Percentiles rank a stretch among this genome's conserved stretches.
These are phyloP conservation scores for Citrus sinensis DNA, from an alignment of 345 rosid species.

Conservation along the genomic window DNA sequence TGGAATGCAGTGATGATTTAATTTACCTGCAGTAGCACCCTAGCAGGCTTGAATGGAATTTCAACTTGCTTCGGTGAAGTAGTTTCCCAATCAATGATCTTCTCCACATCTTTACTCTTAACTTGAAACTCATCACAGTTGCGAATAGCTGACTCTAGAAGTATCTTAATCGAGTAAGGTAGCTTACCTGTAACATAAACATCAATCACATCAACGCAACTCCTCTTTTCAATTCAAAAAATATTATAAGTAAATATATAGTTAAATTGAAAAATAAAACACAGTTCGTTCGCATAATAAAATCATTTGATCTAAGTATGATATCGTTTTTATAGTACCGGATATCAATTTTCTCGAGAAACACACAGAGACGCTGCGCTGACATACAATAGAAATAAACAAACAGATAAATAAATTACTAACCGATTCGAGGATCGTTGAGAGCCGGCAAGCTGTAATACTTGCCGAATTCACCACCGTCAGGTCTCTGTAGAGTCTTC, in stretches of 20 bases:
- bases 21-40: conserved; percentile 71
- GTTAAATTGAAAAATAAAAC: not conserved
- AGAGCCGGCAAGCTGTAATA: conserved; percentile 70
- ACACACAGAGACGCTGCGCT: conserved; percentile 2
- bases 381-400: not conserved
- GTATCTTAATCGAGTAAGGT: conserved; percentile 69
- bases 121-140: conserved; percentile 81
- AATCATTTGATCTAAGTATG: not conserved
- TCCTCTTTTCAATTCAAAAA: not conserved
- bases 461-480: conserved; percentile 57
- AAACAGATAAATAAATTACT: conserved; percentile 16
- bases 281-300: not conserved
- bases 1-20: not conserved
- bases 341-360: not conserved
- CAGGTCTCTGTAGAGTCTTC: conserved; percentile 66
- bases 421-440: conserved; percentile 68
- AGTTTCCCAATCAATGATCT: conserved; percentile 78
- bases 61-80: conserved; percentile 68
- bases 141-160: conserved; percentile 72
- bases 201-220: not conserved
- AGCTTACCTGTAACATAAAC: conserved; percentile 49
- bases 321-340: not conserved
- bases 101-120: conserved; percentile 76
- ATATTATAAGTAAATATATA: not conserved
- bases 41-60: conserved; percentile 82